phyloP scores from a whole-genome alignment of 2,329 filamentous ascomycete genomes.

The Drechslera avenae region DNA sequence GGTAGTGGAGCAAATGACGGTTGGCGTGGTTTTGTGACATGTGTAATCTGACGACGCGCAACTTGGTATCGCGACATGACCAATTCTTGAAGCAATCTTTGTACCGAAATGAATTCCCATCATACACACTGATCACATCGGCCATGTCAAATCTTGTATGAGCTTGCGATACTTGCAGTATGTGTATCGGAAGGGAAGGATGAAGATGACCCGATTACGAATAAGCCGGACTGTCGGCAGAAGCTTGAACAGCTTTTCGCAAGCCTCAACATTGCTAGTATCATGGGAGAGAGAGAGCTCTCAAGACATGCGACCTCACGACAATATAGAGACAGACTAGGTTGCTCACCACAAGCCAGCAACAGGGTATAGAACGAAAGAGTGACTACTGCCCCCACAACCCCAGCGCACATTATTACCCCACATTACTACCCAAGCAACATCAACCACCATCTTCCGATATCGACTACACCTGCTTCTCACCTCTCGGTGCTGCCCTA shows the following conservation, averaged over 20 bases:
- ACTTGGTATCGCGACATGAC: too few species aligned
- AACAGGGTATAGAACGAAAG: slow-evolving; percentile 13
- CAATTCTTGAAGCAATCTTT: too few species aligned
- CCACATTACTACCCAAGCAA: background rate
- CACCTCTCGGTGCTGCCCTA: slow-evolving; percentile 16
- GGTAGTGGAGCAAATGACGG: slow-evolving; percentile 8
- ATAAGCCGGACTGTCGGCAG: too few species aligned
- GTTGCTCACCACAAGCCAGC: background rate
- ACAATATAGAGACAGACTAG: background rate
- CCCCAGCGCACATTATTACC: background rate
- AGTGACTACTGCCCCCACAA: background rate
- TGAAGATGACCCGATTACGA: too few species aligned
- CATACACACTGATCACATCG: too few species aligned
- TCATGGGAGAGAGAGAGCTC: too few species aligned
- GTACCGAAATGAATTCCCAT: too few species aligned
- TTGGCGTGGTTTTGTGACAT: slow-evolving; percentile 2
- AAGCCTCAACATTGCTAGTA: too few species aligned
- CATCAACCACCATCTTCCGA: background rate
- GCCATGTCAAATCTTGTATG: too few species aligned
- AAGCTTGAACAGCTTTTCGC: too few species aligned
- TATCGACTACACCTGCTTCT: slow-evolving; percentile 24
- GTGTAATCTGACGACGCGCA: slow-evolving; percentile 1
- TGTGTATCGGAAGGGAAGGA: too few species aligned
- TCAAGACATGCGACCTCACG: background rate
- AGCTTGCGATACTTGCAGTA: too few species aligned